Percentiles rank a stretch among this genome's conserved stretches.
Evolutionary conservation across 352 stramenopile genomes (phyloP).

Genomic region (Phytophthora chlamydospora): DNA sequence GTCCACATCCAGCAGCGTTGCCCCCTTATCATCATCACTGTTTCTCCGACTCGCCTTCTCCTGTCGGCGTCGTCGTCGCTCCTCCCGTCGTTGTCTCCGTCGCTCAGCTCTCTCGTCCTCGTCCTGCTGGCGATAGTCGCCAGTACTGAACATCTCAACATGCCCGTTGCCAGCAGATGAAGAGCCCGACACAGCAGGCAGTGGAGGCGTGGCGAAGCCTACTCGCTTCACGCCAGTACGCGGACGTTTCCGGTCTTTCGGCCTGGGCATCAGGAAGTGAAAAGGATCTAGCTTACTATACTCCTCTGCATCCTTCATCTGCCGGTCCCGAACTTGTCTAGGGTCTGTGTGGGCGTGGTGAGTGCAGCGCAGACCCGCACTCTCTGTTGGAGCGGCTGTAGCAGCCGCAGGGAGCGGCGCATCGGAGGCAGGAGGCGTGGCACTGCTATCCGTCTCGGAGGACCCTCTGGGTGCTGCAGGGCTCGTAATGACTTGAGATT

Average conservation of each 20-base stretch:
- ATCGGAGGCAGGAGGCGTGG: constrained; percentile 20
- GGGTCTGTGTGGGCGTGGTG: constrained; percentile 4
- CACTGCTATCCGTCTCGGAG: constrained; percentile 39
- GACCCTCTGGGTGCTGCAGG: constrained; percentile 20
- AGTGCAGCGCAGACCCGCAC: constrained; percentile 19
- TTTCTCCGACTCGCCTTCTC: constrained; percentile 27
- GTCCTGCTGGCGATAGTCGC: constrained; percentile 22
- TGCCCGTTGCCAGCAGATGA: constrained; percentile 18
- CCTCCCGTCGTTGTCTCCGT: constrained; percentile 26
- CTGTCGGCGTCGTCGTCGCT: constrained; percentile 20
- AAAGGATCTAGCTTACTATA: constrained; percentile 9
- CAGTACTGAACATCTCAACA: constrained; percentile 17
- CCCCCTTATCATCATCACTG: constrained; percentile 35
- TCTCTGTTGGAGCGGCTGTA: constrained; percentile 32
- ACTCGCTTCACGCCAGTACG: constrained; percentile 34
- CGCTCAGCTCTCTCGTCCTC: constrained; percentile 22
- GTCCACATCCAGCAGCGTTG: constrained; percentile 44
- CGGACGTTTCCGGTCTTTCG: constrained; percentile 29
- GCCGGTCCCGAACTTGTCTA: neutral
- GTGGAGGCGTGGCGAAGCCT: constrained; percentile 28
- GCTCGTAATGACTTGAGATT: constrained; percentile 27
- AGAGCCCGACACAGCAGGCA: constrained; percentile 11
- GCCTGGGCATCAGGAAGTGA: constrained; percentile 19
- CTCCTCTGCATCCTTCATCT: neutral
- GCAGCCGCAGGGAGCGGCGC: constrained; percentile 11